Percentiles rank a stretch among this genome's conserved stretches.
These are phyloP conservation scores for Apiospora koreana DNA, from an alignment of 2,329 filamentous ascomycete species.

Conservation along the genomic window DNA sequence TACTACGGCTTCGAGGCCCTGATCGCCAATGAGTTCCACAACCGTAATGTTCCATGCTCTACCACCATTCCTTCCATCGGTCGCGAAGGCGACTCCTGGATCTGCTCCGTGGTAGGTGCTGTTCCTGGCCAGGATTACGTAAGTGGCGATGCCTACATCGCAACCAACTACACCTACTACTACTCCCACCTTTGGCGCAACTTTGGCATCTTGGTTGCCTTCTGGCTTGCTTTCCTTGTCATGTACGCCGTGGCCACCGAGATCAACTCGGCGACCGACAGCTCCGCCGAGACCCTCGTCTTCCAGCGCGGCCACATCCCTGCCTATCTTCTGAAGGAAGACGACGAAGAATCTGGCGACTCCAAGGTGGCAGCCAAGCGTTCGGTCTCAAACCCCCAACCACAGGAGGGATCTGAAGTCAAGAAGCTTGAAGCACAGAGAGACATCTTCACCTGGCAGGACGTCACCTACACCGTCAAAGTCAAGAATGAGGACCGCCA, in stretches of 20 bases:
- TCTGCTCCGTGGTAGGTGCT: conserved; percentile 56
- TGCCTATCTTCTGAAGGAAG: conserved; percentile 35
- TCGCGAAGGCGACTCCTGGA: conserved; percentile 44
- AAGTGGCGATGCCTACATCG: conserved; percentile 62
- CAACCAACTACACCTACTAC: conserved; percentile 55
- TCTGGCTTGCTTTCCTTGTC: conserved; percentile 60
- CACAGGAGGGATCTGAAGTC: neutral
- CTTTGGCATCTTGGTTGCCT: conserved; percentile 51
- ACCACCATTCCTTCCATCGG: conserved; percentile 45
- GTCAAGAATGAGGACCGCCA: conserved; percentile 74
- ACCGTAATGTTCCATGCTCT: conserved; percentile 57
- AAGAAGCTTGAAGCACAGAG: conserved; percentile 17
- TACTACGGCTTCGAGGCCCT: conserved; percentile 74
- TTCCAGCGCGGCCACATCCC: conserved; percentile 61
- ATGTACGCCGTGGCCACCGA: conserved; percentile 66
- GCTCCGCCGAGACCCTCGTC: conserved; percentile 69
- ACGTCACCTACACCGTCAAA: conserved; percentile 70
- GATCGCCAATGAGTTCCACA: conserved; percentile 72
- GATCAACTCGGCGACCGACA: conserved; percentile 62
- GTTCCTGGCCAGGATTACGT: conserved; percentile 54
- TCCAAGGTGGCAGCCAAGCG: conserved; percentile 14
- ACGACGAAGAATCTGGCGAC: conserved; percentile 30
- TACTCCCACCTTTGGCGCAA: conserved; percentile 66
- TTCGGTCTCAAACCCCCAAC: neutral
- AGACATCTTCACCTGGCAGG: conserved; percentile 75